A percentile compares a stretch with the other conserved stretches of the same genome.
These are phyloP conservation scores for Yamadazyma buinensis DNA, from an alignment of 1,139 yeast genomes.

Conservation along the genomic window DNA sequence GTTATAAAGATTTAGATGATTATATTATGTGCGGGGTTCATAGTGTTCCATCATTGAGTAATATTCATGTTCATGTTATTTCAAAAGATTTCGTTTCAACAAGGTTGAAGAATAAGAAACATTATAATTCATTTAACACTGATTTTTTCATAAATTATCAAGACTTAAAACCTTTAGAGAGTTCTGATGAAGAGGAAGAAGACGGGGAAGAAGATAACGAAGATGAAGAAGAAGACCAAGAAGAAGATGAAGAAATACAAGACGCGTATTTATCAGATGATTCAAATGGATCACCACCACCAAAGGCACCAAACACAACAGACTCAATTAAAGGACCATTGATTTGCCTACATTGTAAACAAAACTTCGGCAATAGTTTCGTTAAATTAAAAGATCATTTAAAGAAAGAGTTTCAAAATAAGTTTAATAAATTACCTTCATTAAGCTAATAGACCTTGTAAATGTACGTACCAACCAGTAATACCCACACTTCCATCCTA, in stretches of 20 bases:
- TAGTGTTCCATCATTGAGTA: constrained; percentile 63
- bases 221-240: not conserved
- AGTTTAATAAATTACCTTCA: constrained; percentile 10
- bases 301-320: constrained; percentile 8
- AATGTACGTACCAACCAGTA: no score
- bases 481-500: no score
- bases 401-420: constrained; percentile 32
- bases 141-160: constrained; percentile 58
- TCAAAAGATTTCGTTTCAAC: constrained; percentile 59
- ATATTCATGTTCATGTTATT: constrained; percentile 71
- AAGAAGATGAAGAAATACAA: not conserved
- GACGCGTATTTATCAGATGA: constrained; percentile 9
- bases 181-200: no score
- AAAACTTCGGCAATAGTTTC: constrained; percentile 45
- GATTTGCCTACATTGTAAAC: constrained; percentile 47
- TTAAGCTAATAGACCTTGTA: no score
- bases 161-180: constrained; percentile 12
- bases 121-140: constrained; percentile 70
- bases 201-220: not conserved
- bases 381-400: constrained; percentile 48
- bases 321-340: constrained; percentile 37
- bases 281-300: constrained; percentile 1
- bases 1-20: constrained; percentile 14
- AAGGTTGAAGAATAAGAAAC: constrained; percentile 56
- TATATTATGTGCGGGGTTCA: constrained; percentile 66